Percentiles rank a stretch among this genome's conserved stretches.
Conservation (phyloP, 441 rosid species). For the Arabidopsis hybrid region DNA sequence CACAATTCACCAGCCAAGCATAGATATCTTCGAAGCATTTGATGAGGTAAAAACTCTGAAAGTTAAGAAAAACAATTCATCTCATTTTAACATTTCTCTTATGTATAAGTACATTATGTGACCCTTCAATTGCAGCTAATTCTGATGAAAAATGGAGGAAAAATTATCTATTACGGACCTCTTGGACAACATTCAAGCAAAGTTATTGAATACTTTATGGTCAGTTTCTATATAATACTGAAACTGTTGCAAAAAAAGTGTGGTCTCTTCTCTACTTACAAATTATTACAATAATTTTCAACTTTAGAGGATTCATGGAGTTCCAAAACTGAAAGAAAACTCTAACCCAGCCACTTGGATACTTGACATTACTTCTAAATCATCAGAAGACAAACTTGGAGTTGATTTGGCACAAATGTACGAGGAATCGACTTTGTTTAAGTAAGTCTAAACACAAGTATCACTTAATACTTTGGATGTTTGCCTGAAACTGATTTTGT, state of each 20-base stretch:
- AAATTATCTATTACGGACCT: constrained; percentile 55
- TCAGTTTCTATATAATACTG: constrained; percentile 9
- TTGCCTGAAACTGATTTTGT: background rate
- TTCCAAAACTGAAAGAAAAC: constrained; percentile 47
- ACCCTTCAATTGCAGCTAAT: constrained; percentile 49
- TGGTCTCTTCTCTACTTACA: background rate
- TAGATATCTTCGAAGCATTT: constrained; percentile 59
- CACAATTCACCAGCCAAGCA: constrained; percentile 69
- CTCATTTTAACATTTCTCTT: background rate
- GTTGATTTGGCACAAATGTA: constrained; percentile 52
- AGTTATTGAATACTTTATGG: constrained; percentile 59
- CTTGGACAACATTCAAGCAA: constrained; percentile 50
- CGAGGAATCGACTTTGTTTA: constrained; percentile 45
- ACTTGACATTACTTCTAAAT: constrained; percentile 50
- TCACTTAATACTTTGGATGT: background rate
- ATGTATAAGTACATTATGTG: background rate
- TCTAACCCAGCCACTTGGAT: constrained; percentile 59
- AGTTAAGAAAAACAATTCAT: background rate
- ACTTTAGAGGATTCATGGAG: constrained; percentile 49
- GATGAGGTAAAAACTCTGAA: constrained; percentile 51
- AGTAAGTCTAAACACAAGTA: constrained; percentile 38
- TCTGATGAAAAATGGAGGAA: constrained; percentile 59
- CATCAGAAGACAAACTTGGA: constrained; percentile 48
- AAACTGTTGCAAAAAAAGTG: background rate
- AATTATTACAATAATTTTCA: background rate